Conservation (phyloP, 192 early-diverging fungal species). For the Cetraspora pellucida region DNA sequence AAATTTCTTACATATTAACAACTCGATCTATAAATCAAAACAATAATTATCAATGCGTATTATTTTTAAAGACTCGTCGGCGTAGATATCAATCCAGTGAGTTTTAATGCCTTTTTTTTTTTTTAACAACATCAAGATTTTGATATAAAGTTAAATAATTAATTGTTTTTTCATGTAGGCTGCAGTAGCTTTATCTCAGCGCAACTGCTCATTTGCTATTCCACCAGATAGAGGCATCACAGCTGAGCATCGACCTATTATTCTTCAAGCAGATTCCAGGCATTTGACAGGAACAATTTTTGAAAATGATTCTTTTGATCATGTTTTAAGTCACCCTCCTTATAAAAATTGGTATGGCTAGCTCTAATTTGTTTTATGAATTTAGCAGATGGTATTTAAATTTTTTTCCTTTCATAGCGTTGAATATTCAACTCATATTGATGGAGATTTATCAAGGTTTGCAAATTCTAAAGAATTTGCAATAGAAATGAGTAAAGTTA, state of each 20-base stretch:
- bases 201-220: constrained; percentile 84
- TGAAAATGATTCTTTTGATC: constrained; percentile 77
- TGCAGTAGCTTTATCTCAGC: constrained; percentile 78
- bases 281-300: constrained; percentile 66
- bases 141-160: background rate
- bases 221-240: constrained; percentile 62
- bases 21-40: background rate
- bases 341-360: constrained; percentile 80
- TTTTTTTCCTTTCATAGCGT: constrained; percentile 43
- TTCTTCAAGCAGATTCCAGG: constrained; percentile 83
- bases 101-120: constrained; percentile 6
- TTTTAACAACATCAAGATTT: background rate
- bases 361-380: background rate
- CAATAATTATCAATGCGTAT: background rate
- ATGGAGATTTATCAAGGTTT: constrained; percentile 83
- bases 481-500: constrained; percentile 74
- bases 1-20: background rate
- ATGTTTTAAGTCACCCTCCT: constrained; percentile 89
- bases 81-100: constrained; percentile 87
- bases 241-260: constrained; percentile 79
- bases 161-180: constrained; percentile 42
- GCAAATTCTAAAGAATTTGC: constrained; percentile 76
- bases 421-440: constrained; percentile 81
- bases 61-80: constrained; percentile 53
- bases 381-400: background rate